Percentiles rank a stretch among this genome's conserved stretches.
These are phyloP conservation scores for Potentilla sterilis DNA, from an alignment of 306 rosid species.

Conservation along the genomic window DNA sequence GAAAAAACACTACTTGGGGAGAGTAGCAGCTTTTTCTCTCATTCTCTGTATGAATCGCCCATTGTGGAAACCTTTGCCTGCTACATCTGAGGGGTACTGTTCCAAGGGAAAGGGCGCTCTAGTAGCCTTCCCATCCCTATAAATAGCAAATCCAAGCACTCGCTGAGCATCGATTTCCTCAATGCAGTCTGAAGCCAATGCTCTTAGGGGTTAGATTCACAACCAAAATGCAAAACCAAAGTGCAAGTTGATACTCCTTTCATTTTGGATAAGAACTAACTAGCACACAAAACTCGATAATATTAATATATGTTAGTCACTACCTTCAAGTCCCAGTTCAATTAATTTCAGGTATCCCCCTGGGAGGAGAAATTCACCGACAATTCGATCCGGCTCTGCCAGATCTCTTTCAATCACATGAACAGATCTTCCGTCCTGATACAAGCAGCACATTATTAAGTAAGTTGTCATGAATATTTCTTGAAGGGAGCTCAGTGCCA, in stretches of 20 bases:
- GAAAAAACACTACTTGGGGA: constrained; percentile 40
- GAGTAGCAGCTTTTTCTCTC: constrained; percentile 58
- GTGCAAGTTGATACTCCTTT: background rate
- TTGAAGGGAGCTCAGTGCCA: background rate
- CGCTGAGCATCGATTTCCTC: constrained; percentile 66
- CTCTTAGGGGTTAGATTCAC: background rate
- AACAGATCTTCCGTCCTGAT: constrained; percentile 58
- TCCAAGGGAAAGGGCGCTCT: constrained; percentile 56
- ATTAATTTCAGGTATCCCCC: constrained; percentile 63
- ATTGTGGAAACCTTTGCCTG: constrained; percentile 73
- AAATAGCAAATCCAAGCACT: constrained; percentile 61
- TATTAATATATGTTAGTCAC: background rate
- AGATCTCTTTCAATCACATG: constrained; percentile 62
- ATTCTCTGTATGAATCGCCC: constrained; percentile 69
- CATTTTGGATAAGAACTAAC: background rate
- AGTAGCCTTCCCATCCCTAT: constrained; percentile 51
- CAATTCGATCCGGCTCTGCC: constrained; percentile 55
- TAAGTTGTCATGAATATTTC: background rate
- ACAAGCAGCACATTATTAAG: background rate
- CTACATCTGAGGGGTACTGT: constrained; percentile 47
- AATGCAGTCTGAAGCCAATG: constrained; percentile 46
- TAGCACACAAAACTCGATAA: background rate
- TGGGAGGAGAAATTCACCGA: constrained; percentile 71
- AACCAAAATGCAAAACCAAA: constrained; percentile 25
- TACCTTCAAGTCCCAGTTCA: constrained; percentile 64